Evolutionary conservation across 2,329 filamentous ascomycete genomes (phyloP), one percentile per base, ranked within the genome.

Genomic region (Samsoniella hepiali): DNA sequence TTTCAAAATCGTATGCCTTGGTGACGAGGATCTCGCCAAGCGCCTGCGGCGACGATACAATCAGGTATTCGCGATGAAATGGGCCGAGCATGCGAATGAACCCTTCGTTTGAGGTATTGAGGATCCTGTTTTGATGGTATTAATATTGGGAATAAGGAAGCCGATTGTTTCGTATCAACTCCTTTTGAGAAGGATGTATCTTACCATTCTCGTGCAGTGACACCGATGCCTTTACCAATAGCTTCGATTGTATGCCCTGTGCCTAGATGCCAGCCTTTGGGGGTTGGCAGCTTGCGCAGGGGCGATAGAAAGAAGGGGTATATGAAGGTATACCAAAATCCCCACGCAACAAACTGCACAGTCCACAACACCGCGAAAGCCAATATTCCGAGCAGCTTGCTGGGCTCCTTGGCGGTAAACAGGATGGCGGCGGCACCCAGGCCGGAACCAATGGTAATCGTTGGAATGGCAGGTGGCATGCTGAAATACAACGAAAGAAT

Each of bases 1-100:
- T 66, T 15, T 59, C 51, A 51, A 67, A 68, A 13, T 69, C 68
- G n/a, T 70, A 58, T 1, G 40, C 57, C 7, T 62, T 65, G 15
- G 51, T 29, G 29, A 62, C 53, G n/a, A 62, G 54, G 22, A 65
- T 40, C 15, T 65, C 63, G 11, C 27, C 47, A 5, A 62, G n/a
- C 4, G 53, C 63, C 51, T 62, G 29, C 5, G 63, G 58, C 13
- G 44, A 58, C 9, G 54, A 55, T n/a, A 62, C 51, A 44, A 64
- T 31, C 6, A 63, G n/a, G 17, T 36, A 44, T 45, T 63, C 62
- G 36, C 55, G 53, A 31, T 63, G 62, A 17, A 63, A 45, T 5
- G 36, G 54, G 3, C 54, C 49, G 47, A 29, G 15, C 7, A 51
- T 29, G 42, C 62, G 62, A 29, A 63, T 53, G 10, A 63, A 31